Evolutionary conservation across 768 basidiomycete genomes (phyloP).

Genomic region (Russula foetens): DNA sequence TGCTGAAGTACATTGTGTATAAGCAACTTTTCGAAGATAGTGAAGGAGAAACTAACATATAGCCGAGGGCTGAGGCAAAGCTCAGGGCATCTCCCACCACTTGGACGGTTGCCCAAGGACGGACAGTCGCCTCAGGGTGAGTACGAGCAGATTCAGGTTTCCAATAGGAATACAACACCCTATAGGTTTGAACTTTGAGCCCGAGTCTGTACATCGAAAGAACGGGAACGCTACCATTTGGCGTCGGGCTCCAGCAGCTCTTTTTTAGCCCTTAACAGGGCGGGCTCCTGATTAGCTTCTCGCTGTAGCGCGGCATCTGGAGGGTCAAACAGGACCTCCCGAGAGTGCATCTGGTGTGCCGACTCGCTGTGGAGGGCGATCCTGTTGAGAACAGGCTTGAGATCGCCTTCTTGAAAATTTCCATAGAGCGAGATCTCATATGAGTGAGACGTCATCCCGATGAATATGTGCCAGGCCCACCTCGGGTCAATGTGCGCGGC

Average conservation of each 20-base stretch:
- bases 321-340: conserved; percentile 79
- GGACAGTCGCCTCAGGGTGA: conserved; percentile 80
- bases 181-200: conserved; percentile 23
- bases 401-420: conserved; percentile 71
- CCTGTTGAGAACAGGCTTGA: conserved; percentile 69
- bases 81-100: conserved; percentile 73
- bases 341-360: conserved; percentile 60
- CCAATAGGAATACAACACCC: conserved; percentile 72
- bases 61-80: conserved; percentile 76
- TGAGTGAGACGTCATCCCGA: conserved; percentile 35
- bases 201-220: not conserved
- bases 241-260: conserved; percentile 55
- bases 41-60: conserved; percentile 41
- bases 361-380: conserved; percentile 78
- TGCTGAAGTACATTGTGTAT: conserved; percentile 29
- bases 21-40: not conserved
- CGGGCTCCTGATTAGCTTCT: conserved; percentile 55
- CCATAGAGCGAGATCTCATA: conserved; percentile 82
- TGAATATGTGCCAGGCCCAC: too few species aligned
- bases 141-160: conserved; percentile 80
- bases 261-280: conserved; percentile 64
- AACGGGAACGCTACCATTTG: conserved; percentile 46
- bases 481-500: not conserved
- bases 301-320: conserved; percentile 55
- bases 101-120: conserved; percentile 76